Conservation (phyloP, 192 early-diverging fungal species). For the Kickxella alabastrina region DNA sequence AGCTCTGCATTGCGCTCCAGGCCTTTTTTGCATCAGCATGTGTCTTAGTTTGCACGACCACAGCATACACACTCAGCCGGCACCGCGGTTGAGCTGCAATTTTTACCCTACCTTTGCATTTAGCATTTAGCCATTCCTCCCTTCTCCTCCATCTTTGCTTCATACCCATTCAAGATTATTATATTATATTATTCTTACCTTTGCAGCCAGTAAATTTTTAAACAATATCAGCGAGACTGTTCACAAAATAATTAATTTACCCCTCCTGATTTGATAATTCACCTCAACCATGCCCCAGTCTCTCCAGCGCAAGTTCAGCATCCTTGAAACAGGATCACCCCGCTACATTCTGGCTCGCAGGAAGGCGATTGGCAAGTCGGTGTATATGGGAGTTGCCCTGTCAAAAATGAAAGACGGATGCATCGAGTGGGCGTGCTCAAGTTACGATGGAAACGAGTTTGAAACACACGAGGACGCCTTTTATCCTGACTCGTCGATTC, state of each 20-base stretch:
- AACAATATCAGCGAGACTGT: too few species aligned
- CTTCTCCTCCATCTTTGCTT: not conserved
- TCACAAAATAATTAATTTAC: too few species aligned
- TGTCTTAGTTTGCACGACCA: too few species aligned
- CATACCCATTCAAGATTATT: not conserved
- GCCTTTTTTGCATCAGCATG: too few species aligned
- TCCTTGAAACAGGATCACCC: constrained; percentile 46
- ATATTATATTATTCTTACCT: too few species aligned
- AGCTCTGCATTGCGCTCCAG: too few species aligned
- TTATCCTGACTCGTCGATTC: constrained; percentile 8
- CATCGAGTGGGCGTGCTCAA: constrained; percentile 59
- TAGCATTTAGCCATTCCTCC: not conserved
- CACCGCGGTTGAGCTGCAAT: too few species aligned
- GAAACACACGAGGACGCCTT: constrained; percentile 57
- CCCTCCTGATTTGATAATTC: too few species aligned
- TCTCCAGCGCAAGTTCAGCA: constrained; percentile 53
- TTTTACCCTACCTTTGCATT: too few species aligned
- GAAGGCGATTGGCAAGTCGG: constrained; percentile 43
- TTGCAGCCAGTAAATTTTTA: too few species aligned
- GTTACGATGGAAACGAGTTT: constrained; percentile 68
- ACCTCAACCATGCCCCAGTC: too few species aligned
- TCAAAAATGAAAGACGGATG: constrained; percentile 23
- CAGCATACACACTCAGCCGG: too few species aligned
- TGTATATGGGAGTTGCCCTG: constrained; percentile 49
- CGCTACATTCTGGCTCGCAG: constrained; percentile 51